phyloP scores from a whole-genome alignment of 2,329 filamentous ascomycete species.

The Aspergillus fumigatus region DNA sequence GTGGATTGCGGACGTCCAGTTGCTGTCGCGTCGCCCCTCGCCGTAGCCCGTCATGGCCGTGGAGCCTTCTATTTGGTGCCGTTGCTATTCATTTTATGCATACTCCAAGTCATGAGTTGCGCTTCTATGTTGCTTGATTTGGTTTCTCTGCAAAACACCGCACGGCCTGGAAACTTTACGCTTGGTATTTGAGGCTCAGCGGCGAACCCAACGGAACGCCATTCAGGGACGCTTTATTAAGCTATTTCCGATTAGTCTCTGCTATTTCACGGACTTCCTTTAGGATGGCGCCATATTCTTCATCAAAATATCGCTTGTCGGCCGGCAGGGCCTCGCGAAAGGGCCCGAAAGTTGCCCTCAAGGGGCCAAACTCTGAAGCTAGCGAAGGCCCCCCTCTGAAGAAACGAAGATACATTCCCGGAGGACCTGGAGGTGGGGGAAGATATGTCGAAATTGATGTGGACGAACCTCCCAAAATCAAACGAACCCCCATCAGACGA shows the following conservation, averaged over 20 bases:
- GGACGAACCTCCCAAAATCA: conserved; percentile 47
- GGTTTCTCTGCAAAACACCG: conserved; percentile 5
- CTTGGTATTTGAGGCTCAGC: conserved; percentile 14
- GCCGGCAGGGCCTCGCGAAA: conserved; percentile 25
- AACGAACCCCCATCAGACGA: conserved; percentile 43
- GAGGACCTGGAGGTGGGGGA: conserved; percentile 79
- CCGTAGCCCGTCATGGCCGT: conserved; percentile 1
- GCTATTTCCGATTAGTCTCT: background rate
- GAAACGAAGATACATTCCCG: conserved; percentile 74
- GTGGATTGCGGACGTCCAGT: conserved; percentile 6
- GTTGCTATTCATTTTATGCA: background rate
- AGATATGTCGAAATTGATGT: conserved; percentile 73
- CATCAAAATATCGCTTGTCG: conserved; percentile 21
- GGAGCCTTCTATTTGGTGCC: background rate
- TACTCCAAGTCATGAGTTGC: conserved; percentile 12
- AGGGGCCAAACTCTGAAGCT: conserved; percentile 24
- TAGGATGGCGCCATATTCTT: conserved; percentile 30
- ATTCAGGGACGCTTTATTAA: background rate
- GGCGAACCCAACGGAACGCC: conserved; percentile 5
- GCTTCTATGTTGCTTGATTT: background rate
- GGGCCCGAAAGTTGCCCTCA: conserved; percentile 29
- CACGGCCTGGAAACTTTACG: conserved; percentile 4
- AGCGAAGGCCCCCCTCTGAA: conserved; percentile 61
- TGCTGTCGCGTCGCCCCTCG: conserved; percentile 11
- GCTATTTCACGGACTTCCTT: background rate